Base-by-base conservation (phyloP, 352 stramenopile genomes). In the Hyaloperonospora arabidopsidis region DNA sequence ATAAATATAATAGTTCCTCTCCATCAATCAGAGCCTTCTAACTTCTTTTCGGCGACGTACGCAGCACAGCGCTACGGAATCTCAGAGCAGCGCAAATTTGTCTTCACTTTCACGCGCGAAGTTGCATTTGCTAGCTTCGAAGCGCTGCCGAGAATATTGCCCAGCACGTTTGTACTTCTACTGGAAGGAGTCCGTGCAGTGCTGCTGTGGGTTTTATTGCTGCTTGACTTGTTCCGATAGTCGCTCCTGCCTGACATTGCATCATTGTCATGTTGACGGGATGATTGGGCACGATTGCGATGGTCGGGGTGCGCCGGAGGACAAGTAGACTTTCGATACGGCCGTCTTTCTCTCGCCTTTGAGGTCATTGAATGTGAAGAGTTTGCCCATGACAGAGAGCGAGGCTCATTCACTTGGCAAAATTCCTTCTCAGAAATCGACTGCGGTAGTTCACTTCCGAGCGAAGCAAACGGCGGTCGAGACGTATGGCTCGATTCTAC, bases 61-160 rank as follows among this genome's bases (percentile, higher is more conserved):
- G 25, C 25, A 44, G 13, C 38, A 44, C 38, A 21, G 38, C 11
- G 18, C n/a, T 74, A 71, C 11, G 48, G 70, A 48, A 81, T 79
- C 50, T 82, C 67, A 22, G 67, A 72, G 13, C 54, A 74, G 13
- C 66, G 72, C 1, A 66, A 57, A 14, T 58, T 69, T 0, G 68
- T 48, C 48, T 82, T 84, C 51, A 87, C 67, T 1, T 79, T 67
- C 25, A 87, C 72, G 7, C 76, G 75, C 6, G 75, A 82, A 11
- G 82, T 90, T n/a, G 79, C 59, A n/a, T 45, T 75, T 3, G 82
- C 71, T 6, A 92, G 61, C 18, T 79, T 67, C 18, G 74, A 84
- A 11, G 78, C 73, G 29, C 74, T 88, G 1, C 76, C 78, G 5
- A 92, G 63, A 32, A 92, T 92, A 49, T 63, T 86, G 29, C 59